These are phyloP conservation scores for Fulvia fulva DNA, from an alignment of 2,329 filamentous ascomycete species.

Conservation along the genomic window DNA sequence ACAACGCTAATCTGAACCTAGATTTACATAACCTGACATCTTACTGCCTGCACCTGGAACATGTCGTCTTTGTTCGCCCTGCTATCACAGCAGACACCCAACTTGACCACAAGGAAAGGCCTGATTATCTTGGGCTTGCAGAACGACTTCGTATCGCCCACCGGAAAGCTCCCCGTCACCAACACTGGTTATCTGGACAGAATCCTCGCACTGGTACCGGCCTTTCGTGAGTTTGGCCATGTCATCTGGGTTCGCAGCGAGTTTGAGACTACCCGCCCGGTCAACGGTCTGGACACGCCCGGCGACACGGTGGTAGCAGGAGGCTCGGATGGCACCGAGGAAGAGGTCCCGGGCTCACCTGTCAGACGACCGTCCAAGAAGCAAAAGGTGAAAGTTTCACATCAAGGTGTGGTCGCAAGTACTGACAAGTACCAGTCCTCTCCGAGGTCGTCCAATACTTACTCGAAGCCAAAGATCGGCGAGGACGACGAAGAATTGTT, in stretches of 20 bases:
- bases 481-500: slow-evolving; percentile 46
- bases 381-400: slow-evolving; percentile 9
- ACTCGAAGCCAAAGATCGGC: slow-evolving; percentile 10
- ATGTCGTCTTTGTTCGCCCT: slow-evolving; percentile 44
- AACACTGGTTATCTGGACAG: slow-evolving; percentile 63
- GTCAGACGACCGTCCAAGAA: slow-evolving; percentile 4
- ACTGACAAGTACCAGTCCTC: slow-evolving; percentile 9
- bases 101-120: slow-evolving; percentile 60
- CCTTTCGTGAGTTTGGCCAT: slow-evolving; percentile 68
- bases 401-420: not conserved
- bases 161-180: slow-evolving; percentile 64
- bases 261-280: slow-evolving; percentile 45
- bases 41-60: not conserved
- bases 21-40: not conserved
- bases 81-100: slow-evolving; percentile 45
- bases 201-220: slow-evolving; percentile 61
- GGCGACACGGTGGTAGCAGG: slow-evolving; percentile 27
- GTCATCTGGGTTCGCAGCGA: slow-evolving; percentile 83
- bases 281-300: slow-evolving; percentile 19
- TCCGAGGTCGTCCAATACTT: slow-evolving; percentile 5
- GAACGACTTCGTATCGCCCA: slow-evolving; percentile 74
- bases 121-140: slow-evolving; percentile 83
- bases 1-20: not conserved
- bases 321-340: slow-evolving; percentile 7
- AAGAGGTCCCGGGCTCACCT: not conserved